These are phyloP conservation scores for Chaetomium cochliodes DNA, from an alignment of 495 filamentous ascomycete species.

Conservation along the genomic window DNA sequence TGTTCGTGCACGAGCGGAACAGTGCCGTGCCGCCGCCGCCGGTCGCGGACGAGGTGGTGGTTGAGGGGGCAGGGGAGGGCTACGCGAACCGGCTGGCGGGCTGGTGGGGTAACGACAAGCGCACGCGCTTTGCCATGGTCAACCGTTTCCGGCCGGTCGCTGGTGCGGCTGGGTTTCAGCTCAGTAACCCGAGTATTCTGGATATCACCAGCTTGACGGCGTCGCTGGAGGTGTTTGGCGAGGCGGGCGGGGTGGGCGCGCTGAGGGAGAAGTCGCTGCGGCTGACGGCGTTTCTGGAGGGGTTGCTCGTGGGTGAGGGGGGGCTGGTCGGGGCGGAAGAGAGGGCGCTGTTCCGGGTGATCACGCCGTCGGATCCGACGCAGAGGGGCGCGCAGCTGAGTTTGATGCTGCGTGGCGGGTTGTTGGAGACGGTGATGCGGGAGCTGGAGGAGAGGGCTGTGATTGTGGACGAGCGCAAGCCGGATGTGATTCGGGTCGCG, in stretches of 20 bases:
- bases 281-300: conserved; percentile 79
- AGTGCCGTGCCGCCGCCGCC: conserved; percentile 51
- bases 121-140: conserved; percentile 73
- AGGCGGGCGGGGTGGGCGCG: conserved; percentile 63
- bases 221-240: conserved; percentile 74
- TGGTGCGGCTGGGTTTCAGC: conserved; percentile 68
- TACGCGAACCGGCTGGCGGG: conserved; percentile 65
- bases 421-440: conserved; percentile 69
- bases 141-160: conserved; percentile 71
- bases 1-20: conserved; percentile 83
- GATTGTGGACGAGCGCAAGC: conserved; percentile 84
- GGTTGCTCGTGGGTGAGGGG: conserved; percentile 47
- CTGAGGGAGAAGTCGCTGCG: conserved; percentile 72
- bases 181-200: conserved; percentile 66
- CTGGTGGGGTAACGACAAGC: conserved; percentile 87
- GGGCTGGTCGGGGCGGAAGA: conserved; percentile 40
- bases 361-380: conserved; percentile 71
- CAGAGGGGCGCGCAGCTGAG: conserved; percentile 87
- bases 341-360: conserved; percentile 62
- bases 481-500: conserved; percentile 89
- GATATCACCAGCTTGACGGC: conserved; percentile 70
- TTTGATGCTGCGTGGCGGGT: conserved; percentile 61
- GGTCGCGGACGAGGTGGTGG: conserved; percentile 34
- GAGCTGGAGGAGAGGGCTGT: conserved; percentile 66
- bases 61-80: conserved; percentile 41